These are phyloP conservation scores for Chaetomiaceae sp. DNA, from an alignment of 2,329 filamentous ascomycete species.

Conservation along the genomic window DNA sequence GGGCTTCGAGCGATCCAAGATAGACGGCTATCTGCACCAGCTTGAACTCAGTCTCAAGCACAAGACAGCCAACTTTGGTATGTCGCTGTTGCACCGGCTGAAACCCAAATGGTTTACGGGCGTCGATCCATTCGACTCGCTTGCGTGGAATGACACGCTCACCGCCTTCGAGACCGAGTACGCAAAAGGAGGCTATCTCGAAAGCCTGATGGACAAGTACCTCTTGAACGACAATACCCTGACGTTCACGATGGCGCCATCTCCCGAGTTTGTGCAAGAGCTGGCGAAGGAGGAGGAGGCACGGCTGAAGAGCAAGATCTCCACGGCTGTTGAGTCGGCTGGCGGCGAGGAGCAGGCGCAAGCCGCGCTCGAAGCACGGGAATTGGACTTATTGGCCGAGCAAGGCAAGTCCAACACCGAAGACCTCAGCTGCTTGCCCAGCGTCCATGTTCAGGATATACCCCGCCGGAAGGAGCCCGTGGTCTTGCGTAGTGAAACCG, in stretches of 20 bases:
- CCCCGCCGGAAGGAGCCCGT: conserved; percentile 64
- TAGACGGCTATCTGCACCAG: conserved; percentile 90
- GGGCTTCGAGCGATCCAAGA: conserved; percentile 84
- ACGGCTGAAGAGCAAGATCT: conserved; percentile 68
- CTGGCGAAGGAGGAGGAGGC: conserved; percentile 70
- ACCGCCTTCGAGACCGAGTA: conserved; percentile 73
- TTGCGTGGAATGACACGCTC: conserved; percentile 89
- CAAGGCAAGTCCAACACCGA: conserved; percentile 80
- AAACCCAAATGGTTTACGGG: conserved; percentile 95
- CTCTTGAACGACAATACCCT: conserved; percentile 79
- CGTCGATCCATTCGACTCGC: conserved; percentile 80
- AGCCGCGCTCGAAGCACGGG: conserved; percentile 66
- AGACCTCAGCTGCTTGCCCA: conserved; percentile 81
- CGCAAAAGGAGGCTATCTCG: conserved; percentile 71
- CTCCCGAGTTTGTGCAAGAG: conserved; percentile 65
- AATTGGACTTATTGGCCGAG: conserved; percentile 71
- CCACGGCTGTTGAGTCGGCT: conserved; percentile 59
- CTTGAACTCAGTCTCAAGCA: conserved; percentile 90
- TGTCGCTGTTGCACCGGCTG: conserved; percentile 80
- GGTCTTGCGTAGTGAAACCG: conserved; percentile 55
- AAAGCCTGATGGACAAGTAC: conserved; percentile 82
- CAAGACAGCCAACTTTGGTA: conserved; percentile 92
- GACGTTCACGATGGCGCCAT: conserved; percentile 91
- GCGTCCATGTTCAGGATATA: conserved; percentile 83
- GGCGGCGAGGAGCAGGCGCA: conserved; percentile 67